These are phyloP conservation scores for Saitozyma podzolica DNA, from an alignment of 768 basidiomycete genomes.

Conservation along the genomic window DNA sequence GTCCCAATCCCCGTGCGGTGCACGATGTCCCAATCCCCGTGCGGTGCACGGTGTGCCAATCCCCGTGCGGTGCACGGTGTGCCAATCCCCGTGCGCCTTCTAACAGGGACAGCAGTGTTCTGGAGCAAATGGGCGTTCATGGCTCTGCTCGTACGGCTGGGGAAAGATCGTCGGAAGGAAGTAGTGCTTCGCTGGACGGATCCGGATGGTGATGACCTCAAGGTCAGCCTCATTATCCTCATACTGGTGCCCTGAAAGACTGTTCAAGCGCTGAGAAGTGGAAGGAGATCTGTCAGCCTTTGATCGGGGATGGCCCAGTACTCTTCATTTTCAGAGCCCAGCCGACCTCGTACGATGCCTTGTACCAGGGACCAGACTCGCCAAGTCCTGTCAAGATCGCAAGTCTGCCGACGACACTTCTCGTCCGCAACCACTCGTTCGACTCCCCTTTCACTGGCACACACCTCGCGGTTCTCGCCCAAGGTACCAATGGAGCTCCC, in stretches of 20 bases:
- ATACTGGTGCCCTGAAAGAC: no score
- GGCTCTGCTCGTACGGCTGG: slow-evolving; percentile 14
- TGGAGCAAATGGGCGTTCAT: slow-evolving; percentile 18
- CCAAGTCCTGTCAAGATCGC: neutral
- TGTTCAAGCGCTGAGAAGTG: slow-evolving; percentile 2
- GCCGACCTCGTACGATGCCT: neutral
- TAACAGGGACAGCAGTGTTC: slow-evolving; percentile 18
- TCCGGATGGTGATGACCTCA: no score
- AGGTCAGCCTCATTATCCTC: no score
- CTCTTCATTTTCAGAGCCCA: neutral
- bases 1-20: no score
- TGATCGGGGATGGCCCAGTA: neutral
- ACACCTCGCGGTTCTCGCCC: slow-evolving; percentile 4
- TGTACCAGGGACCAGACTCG: neutral
- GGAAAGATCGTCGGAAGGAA: neutral
- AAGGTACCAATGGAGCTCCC: neutral
- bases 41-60: no score
- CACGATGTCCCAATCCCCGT: no score
- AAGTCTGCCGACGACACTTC: neutral
- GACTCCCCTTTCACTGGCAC: slow-evolving; percentile 4
- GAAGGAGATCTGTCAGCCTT: neutral
- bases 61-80: no score
- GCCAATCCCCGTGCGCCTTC: no score
- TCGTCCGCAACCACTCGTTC: neutral
- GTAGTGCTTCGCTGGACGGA: neutral